Base-by-base conservation (phyloP, 2,329 filamentous ascomycete genomes). In the Botryotinia narcissicola region DNA sequence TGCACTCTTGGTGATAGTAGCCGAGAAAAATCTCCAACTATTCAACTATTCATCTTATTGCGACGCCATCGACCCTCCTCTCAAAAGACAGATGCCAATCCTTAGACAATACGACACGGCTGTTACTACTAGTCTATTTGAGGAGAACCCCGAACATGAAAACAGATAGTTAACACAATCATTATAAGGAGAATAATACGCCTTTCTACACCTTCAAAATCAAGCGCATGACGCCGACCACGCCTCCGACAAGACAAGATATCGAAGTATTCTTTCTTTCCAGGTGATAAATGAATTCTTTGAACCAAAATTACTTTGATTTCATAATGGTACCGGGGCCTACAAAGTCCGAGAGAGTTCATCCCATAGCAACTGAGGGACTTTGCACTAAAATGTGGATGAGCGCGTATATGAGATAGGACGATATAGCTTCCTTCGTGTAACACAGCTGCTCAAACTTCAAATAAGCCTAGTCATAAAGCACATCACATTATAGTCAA, bases 231-330 rank as follows among this genome's bases (percentile, higher is more conserved):
- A n/a, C 25, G 12, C 37, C 12, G 22, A 42, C 14, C 25, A 42
- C 37, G 7, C 25, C 25, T 42, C 37, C 37, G 37, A 62, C 14
- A 62, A 29, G 22, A 42, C 25, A 25, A 16, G 10, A 42, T 40
- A 16, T 40, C 35, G 1, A 62, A 16, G n/a, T 12, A 1, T 8
- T 10, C 18, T 29, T 1, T 7, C 12, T 40, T 16, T 42, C 12
- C 12, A 29, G 25, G 3, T 8, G 7, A 42, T 9, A 20, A 5
- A 16, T 20, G 1, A n/a, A n/a, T 42, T 8, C 0, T 40, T 4
- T 8, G 1, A 37, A 16, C 12, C 4, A 42, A 1, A 42, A 25
- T 4, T 62, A 25, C 1, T 14, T 0, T 18, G 3, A 6, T 3
- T 62, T 8, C 16, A 16, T 42, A 4, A 18, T n/a, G 14, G 1